phyloP scores from a whole-genome alignment of 768 basidiomycete species.

The Nidula microcarpa region DNA sequence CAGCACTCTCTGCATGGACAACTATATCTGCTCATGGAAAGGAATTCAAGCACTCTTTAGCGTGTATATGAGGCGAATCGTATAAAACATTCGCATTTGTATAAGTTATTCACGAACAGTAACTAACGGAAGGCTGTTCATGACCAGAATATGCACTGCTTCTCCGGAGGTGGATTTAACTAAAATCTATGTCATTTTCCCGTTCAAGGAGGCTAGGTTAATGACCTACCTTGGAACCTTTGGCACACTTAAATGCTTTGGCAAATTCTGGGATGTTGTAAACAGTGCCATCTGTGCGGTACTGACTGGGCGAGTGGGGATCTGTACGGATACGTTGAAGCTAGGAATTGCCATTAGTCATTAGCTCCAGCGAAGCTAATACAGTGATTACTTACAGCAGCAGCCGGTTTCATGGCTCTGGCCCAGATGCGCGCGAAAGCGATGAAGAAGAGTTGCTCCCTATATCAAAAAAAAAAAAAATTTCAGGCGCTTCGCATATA shows the following conservation, averaged over 20 bases:
- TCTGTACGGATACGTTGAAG: conserved; percentile 81
- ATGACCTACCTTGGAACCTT: conserved; percentile 64
- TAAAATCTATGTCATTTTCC: conserved; percentile 19
- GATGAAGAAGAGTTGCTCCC: conserved; percentile 94
- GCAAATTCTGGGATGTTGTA: conserved; percentile 89
- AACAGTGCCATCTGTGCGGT: conserved; percentile 83
- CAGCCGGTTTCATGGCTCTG: conserved; percentile 71
- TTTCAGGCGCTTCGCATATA: not conserved
- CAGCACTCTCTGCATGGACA: too few relatives aligned
- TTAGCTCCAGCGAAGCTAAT: not conserved
- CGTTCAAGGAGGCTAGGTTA: not conserved
- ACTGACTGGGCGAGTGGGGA: conserved; percentile 81
- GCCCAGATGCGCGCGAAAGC: conserved; percentile 90
- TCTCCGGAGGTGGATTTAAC: conserved; percentile 81
- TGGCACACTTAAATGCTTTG: conserved; percentile 78
- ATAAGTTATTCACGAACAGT: not conserved
- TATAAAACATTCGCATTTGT: not conserved
- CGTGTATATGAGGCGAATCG: not conserved
- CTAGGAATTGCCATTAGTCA: conserved; percentile 23
- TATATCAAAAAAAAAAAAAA: conserved; percentile 16
- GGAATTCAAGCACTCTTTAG: not conserved
- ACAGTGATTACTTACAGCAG: conserved; percentile 52
- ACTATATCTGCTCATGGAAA: too few relatives aligned
- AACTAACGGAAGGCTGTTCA: conserved; percentile 13
- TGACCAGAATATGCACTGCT: conserved; percentile 81